A percentile compares a stretch with the other conserved stretches of the same genome.
These are phyloP conservation scores for Vinca minor DNA, from an alignment of 257 asterid genomes.

Conservation along the genomic window DNA sequence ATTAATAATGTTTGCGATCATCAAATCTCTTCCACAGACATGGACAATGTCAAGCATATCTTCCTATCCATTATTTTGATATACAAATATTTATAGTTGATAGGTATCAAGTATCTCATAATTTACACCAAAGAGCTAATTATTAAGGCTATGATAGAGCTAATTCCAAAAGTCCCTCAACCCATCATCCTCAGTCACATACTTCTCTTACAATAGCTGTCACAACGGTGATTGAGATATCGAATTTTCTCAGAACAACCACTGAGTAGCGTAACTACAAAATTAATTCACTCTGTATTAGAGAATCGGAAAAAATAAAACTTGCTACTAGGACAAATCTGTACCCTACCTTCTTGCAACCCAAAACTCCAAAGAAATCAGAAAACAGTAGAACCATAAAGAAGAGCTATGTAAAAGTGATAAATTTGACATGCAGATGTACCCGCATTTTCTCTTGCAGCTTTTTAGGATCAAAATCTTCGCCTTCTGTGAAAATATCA, in stretches of 20 bases:
- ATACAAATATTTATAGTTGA: neutral
- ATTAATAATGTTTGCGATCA: too few species aligned
- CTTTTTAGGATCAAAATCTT: slow-evolving; percentile 75
- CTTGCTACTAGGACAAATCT: neutral
- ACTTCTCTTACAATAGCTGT: neutral
- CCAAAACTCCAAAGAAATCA: neutral
- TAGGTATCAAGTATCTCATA: too few species aligned
- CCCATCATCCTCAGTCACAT: too few species aligned
- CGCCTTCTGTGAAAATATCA: slow-evolving; percentile 78
- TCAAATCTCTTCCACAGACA: too few species aligned
- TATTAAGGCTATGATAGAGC: neutral
- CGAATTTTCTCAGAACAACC: too few species aligned
- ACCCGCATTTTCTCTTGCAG: slow-evolving; percentile 97
- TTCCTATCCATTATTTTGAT: neutral
- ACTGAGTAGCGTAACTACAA: too few species aligned
- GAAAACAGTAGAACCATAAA: neutral
- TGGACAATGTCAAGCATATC: neutral
- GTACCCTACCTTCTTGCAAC: neutral
- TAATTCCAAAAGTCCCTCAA: too few species aligned
- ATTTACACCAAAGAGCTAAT: neutral
- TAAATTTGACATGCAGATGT: slow-evolving; percentile 7
- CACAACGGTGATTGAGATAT: too few species aligned
- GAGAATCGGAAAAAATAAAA: neutral
- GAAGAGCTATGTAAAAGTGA: neutral
- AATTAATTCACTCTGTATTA: too few species aligned